These are phyloP conservation scores for Saposhnikovia divaricata DNA, from an alignment of 129 eudicot species.

Conservation along the genomic window DNA sequence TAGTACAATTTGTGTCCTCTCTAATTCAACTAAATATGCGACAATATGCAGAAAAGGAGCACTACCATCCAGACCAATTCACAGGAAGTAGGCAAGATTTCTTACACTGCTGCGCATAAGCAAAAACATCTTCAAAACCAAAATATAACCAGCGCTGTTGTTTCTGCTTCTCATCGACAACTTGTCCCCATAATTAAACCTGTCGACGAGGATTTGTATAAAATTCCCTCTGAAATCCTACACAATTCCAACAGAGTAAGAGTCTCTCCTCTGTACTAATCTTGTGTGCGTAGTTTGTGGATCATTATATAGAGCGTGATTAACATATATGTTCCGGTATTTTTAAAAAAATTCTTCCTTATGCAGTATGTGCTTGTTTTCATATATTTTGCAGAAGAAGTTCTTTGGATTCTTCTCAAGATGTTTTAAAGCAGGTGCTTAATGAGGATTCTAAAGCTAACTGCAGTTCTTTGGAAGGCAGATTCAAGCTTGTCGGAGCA, in stretches of 20 bases:
- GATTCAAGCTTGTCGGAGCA: neutral
- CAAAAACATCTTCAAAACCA: neutral
- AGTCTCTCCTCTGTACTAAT: neutral
- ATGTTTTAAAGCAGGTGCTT: constrained; percentile 16
- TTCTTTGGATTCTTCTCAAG: constrained; percentile 36
- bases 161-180: neutral
- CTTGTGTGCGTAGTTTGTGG: too few species aligned
- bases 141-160: neutral
- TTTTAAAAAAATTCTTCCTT: too few species aligned
- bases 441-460: neutral
- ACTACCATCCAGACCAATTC: neutral
- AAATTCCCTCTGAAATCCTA: constrained; percentile 40
- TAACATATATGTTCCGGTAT: too few species aligned
- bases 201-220: constrained; percentile 51
- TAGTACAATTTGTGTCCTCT: too few species aligned
- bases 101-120: neutral
- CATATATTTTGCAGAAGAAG: constrained; percentile 6
- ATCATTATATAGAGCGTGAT: too few species aligned
- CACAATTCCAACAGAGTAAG: constrained; percentile 29
- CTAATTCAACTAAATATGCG: too few species aligned
- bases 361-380: too few species aligned
- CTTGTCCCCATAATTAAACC: constrained; percentile 20
- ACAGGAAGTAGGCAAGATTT: neutral
- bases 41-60: neutral
- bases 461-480: neutral